Percentiles rank a stretch among this genome's conserved stretches.
Conservation (phyloP, 2,329 filamentous ascomycete genomes). For the Cadophora malorum region DNA sequence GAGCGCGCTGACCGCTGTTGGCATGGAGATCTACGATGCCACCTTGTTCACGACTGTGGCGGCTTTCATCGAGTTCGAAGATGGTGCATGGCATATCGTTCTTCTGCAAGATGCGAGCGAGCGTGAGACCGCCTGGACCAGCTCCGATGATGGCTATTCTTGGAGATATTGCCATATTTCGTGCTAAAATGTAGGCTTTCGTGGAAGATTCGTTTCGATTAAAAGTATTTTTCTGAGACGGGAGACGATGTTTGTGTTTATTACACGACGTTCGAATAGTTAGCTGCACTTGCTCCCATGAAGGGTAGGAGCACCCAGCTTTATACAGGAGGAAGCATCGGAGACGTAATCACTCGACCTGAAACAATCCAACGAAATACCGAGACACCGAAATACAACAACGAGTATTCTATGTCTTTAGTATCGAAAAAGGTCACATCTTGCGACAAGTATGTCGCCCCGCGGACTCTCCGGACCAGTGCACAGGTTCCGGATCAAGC, state of each 20-base stretch:
- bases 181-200: too few relatives aligned
- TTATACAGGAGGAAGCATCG: neutral
- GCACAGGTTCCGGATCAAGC: neutral
- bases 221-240: neutral
- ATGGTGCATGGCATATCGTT: conserved; percentile 40
- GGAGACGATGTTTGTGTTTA: too few relatives aligned
- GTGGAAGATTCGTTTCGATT: too few relatives aligned
- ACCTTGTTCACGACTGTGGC: conserved; percentile 31
- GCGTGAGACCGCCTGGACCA: conserved; percentile 33
- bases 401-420: neutral
- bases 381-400: neutral
- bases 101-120: conserved; percentile 35
- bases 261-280: neutral
- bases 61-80: conserved; percentile 44
- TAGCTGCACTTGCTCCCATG: neutral
- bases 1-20: conserved; percentile 42
- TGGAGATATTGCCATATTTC: conserved; percentile 16
- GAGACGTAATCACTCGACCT: neutral
- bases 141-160: conserved; percentile 36
- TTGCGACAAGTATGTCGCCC: neutral
- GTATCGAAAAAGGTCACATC: neutral
- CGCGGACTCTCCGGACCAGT: conserved; percentile 5
- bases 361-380: neutral
- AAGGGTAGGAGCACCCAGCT: neutral
- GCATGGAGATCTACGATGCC: conserved; percentile 57